phyloP scores from a whole-genome alignment of 768 basidiomycete species.

The Kwoniella sp. region DNA sequence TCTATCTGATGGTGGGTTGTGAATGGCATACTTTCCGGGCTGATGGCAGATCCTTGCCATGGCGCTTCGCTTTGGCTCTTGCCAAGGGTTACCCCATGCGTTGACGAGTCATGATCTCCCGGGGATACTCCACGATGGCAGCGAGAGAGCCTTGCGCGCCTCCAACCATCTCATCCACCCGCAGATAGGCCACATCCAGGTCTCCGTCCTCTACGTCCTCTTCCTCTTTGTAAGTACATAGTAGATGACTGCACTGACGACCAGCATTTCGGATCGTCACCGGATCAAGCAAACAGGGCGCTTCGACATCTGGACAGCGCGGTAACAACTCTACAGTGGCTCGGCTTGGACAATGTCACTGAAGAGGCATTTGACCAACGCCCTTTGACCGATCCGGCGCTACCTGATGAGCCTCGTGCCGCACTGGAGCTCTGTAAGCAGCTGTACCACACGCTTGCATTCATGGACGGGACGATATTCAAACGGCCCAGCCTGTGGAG shows the following conservation, averaged over 20 bases:
- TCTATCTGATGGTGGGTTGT: constrained; percentile 17
- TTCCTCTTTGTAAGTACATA: constrained; percentile 19
- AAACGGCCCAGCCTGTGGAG: constrained; percentile 12
- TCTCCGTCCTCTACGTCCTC: constrained; percentile 9
- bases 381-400: not conserved
- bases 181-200: constrained; percentile 22
- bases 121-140: constrained; percentile 6
- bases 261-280: constrained; percentile 17
- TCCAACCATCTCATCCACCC: constrained; percentile 11
- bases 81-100: too few relatives aligned
- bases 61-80: not conserved
- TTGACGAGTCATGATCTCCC: constrained; percentile 1
- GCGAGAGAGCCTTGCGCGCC: constrained; percentile 2
- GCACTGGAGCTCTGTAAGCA: constrained; percentile 9
- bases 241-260: not conserved
- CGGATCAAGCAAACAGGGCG: constrained; percentile 10
- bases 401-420: not conserved
- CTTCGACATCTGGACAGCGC: constrained; percentile 16
- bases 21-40: not conserved
- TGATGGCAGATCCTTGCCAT: not conserved
- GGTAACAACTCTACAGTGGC: constrained; percentile 15
- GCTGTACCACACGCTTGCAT: constrained; percentile 14
- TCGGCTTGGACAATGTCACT: constrained; percentile 1
- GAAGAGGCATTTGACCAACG: not conserved
- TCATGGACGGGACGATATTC: constrained; percentile 16